Conservation (phyloP, 805 yeast species). For the Komagataella phaffii region DNA sequence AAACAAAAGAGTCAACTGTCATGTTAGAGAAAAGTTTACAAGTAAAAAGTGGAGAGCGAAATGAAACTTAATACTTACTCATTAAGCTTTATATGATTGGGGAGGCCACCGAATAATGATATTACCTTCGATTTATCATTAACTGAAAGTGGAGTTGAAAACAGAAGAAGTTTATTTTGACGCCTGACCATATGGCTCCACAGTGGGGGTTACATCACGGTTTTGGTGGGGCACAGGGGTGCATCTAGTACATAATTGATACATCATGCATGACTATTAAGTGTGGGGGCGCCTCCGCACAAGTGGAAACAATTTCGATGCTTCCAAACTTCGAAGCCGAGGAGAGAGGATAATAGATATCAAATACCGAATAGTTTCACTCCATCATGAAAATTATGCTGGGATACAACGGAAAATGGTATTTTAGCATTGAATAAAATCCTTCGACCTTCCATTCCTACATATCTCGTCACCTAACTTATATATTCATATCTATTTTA, state of each 20-base stretch:
- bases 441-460: background rate
- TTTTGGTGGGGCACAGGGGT: background rate
- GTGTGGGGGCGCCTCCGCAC: background rate
- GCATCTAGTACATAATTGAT: background rate
- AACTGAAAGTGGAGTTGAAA: background rate
- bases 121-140: background rate
- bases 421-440: too few species aligned
- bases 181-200: background rate
- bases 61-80: background rate
- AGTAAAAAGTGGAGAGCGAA: background rate
- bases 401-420: too few species aligned
- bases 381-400: too few species aligned
- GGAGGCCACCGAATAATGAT: background rate
- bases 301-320: background rate
- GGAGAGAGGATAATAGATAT: too few species aligned
- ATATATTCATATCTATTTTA: too few species aligned
- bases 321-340: background rate
- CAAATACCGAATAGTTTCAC: too few species aligned
- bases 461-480: background rate
- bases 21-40: background rate
- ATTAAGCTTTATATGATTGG: background rate
- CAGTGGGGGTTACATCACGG: background rate
- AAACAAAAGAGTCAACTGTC: background rate
- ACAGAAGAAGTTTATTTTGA: background rate
- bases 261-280: background rate